Percentiles rank a stretch among this genome's conserved stretches.
Conservation (phyloP, 2,329 filamentous ascomycete species). For the Hypoxylon sp. region DNA sequence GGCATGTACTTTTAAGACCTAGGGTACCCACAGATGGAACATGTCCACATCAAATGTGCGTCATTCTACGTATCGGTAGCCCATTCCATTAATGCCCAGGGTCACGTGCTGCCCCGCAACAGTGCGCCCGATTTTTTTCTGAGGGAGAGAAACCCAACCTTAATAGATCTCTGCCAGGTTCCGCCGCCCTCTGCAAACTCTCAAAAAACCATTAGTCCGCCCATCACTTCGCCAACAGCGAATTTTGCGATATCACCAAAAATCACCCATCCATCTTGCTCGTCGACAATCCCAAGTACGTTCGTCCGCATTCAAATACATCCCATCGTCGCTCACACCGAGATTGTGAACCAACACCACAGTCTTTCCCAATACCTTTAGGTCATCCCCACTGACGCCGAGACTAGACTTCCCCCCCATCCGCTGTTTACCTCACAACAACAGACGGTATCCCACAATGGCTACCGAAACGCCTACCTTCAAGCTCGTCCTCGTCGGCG, state of each 20-base stretch:
- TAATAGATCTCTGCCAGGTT: slow-evolving; percentile 44
- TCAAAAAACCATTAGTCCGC: slow-evolving; percentile 49
- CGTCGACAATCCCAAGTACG: slow-evolving; percentile 32
- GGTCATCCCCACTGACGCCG: slow-evolving; percentile 47
- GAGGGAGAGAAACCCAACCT: slow-evolving; percentile 47
- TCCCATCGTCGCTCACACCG: slow-evolving; percentile 2
- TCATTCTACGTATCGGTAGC: slow-evolving; percentile 33
- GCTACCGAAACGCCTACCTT: slow-evolving; percentile 82
- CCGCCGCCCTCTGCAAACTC: slow-evolving; percentile 49
- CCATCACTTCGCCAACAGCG: slow-evolving; percentile 39
- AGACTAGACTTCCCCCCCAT: slow-evolving; percentile 49
- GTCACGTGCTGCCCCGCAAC: slow-evolving; percentile 53
- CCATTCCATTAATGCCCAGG: slow-evolving; percentile 41
- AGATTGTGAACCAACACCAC: slow-evolving; percentile 14
- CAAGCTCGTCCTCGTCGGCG: slow-evolving; percentile 99
- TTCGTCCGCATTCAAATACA: slow-evolving; percentile 13
- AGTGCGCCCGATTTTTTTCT: slow-evolving; percentile 50
- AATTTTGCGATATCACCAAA: slow-evolving; percentile 37
- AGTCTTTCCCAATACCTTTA: slow-evolving; percentile 24
- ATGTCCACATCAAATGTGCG: slow-evolving; percentile 36
- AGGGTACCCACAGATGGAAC: not conserved
- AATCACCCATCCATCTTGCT: slow-evolving; percentile 1
- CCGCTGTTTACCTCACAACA: slow-evolving; percentile 62
- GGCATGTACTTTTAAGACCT: not conserved
- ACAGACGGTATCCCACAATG: slow-evolving; percentile 67